These are phyloP conservation scores for Podila clonocystis DNA, from an alignment of 192 early-diverging fungal species.

Conservation along the genomic window DNA sequence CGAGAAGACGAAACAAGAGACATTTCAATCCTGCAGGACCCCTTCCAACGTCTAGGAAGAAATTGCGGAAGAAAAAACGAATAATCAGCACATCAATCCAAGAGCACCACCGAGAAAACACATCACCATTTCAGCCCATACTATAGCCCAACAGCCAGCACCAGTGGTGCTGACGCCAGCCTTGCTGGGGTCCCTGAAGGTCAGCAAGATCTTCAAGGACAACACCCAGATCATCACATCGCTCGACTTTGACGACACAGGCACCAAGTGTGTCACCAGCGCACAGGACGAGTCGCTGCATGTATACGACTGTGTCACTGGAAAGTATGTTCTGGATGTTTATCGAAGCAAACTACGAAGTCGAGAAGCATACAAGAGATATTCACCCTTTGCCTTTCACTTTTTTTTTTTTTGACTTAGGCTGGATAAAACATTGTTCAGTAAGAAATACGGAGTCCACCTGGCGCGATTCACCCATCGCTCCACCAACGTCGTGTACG, in stretches of 20 bases:
- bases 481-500: conserved; percentile 82
- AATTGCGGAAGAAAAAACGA: neutral
- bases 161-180: conserved; percentile 48
- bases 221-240: conserved; percentile 80
- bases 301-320: conserved; percentile 83
- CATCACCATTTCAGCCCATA: neutral
- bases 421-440: conserved; percentile 77
- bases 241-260: conserved; percentile 82
- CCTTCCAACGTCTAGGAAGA: neutral
- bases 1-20: too few species aligned
- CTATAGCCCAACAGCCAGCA: conserved; percentile 21
- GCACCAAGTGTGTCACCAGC: conserved; percentile 80
- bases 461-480: conserved; percentile 90
- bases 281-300: conserved; percentile 88
- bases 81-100: neutral
- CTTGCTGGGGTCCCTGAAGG: conserved; percentile 48
- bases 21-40: too few species aligned
- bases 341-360: neutral
- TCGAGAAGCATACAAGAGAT: too few species aligned
- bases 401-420: conserved; percentile 38
- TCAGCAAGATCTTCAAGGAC: conserved; percentile 82
- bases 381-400: neutral
- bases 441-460: conserved; percentile 96
- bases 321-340: conserved; percentile 68
- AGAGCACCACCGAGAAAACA: conserved; percentile 5